These are phyloP conservation scores for Suhomyces bolitotheri DNA, from an alignment of 1,139 yeast genomes.

Conservation along the genomic window DNA sequence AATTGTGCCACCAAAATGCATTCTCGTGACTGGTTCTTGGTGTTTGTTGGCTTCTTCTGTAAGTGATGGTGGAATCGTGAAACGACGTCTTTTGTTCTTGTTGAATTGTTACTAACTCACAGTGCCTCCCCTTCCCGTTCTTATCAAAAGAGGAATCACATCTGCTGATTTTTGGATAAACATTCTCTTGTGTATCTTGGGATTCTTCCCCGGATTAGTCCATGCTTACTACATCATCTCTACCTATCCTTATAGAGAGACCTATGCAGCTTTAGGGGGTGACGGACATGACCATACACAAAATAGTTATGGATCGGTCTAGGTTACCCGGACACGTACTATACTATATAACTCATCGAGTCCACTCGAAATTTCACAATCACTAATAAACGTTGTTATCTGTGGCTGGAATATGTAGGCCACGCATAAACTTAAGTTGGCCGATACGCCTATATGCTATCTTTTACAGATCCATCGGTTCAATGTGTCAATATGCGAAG, in stretches of 20 bases:
- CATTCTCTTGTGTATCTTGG: slow-evolving; percentile 70
- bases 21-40: slow-evolving; percentile 77
- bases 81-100: too few relatives aligned
- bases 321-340: slow-evolving; percentile 14
- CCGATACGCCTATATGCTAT: slow-evolving; percentile 28
- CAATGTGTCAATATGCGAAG: slow-evolving; percentile 57
- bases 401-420: slow-evolving; percentile 6
- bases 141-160: slow-evolving; percentile 71
- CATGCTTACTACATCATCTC: slow-evolving; percentile 65
- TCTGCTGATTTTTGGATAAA: slow-evolving; percentile 73
- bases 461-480: slow-evolving; percentile 37
- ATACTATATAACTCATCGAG: slow-evolving; percentile 1
- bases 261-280: slow-evolving; percentile 30
- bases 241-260: slow-evolving; percentile 51
- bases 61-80: slow-evolving; percentile 12
- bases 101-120: slow-evolving; percentile 15
- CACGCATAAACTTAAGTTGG: slow-evolving; percentile 49
- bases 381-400: slow-evolving; percentile 10
- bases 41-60: slow-evolving; percentile 69
- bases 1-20: slow-evolving; percentile 40
- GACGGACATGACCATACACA: slow-evolving; percentile 32
- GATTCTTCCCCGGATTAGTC: slow-evolving; percentile 78
- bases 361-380: background rate
- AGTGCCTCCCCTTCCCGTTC: slow-evolving; percentile 81
- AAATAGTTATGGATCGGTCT: slow-evolving; percentile 26